Conservation (phyloP, 2,329 filamentous ascomycete species). For the Amauroascus verrucosus region DNA sequence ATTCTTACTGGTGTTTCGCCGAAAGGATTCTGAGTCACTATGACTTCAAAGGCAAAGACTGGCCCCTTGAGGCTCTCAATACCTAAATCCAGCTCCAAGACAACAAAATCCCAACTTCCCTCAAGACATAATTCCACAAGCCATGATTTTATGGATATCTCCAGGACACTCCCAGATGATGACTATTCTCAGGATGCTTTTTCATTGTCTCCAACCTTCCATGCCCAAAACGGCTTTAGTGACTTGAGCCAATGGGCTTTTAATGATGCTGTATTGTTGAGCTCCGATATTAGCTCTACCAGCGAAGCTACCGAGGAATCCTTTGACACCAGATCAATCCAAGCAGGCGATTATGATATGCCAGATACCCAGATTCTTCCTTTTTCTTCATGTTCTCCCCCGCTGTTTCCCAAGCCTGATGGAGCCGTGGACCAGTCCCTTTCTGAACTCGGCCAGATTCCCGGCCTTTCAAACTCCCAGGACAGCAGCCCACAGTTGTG, state of each 20-base stretch:
- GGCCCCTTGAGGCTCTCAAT: slow-evolving; percentile 31
- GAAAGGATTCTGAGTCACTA: slow-evolving; percentile 16
- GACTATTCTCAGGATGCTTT: slow-evolving; percentile 34
- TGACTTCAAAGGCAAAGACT: slow-evolving; percentile 31
- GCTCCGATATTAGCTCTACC: slow-evolving; percentile 17
- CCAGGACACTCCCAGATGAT: slow-evolving; percentile 35
- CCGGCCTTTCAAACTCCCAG: slow-evolving; percentile 26
- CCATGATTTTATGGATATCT: slow-evolving; percentile 32
- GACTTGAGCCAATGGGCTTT: slow-evolving; percentile 33
- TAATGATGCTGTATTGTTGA: slow-evolving; percentile 23
- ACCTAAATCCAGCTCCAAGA: slow-evolving; percentile 24
- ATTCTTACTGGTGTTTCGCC: slow-evolving; percentile 2
- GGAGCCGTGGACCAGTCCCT: slow-evolving; percentile 29
- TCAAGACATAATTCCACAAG: slow-evolving; percentile 23
- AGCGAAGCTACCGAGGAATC: slow-evolving; percentile 24
- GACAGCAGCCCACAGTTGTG: slow-evolving; percentile 28
- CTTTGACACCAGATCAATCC: slow-evolving; percentile 30
- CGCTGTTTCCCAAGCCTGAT: slow-evolving; percentile 30
- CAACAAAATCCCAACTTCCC: slow-evolving; percentile 25
- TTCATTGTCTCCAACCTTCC: slow-evolving; percentile 32
- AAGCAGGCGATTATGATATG: slow-evolving; percentile 29
- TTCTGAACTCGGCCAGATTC: slow-evolving; percentile 31
- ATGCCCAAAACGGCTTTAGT: slow-evolving; percentile 26
- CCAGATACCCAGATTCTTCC: slow-evolving; percentile 35
- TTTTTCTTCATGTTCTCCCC: slow-evolving; percentile 34